A percentile compares a stretch with the other conserved stretches of the same genome.
Evolutionary conservation across 495 filamentous ascomycete species (phyloP).

Genomic region (Penicillium herquei): DNA sequence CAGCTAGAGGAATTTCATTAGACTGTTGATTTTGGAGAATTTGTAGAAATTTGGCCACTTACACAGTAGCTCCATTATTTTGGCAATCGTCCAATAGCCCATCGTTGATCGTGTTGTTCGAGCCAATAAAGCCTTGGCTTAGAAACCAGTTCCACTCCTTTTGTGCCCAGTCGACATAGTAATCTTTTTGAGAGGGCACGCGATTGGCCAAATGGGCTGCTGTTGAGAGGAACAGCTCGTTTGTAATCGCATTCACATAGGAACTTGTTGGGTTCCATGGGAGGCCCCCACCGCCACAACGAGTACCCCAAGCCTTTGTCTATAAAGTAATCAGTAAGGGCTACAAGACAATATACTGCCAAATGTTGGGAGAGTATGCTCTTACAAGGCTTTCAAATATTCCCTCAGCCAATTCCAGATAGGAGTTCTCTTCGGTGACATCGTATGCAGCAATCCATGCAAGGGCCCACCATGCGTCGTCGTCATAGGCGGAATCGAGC

Average conservation of each 20-base stretch:
- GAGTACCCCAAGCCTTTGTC: constrained; percentile 48
- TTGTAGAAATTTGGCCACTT: too few species aligned
- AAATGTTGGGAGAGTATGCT: neutral
- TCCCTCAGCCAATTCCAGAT: constrained; percentile 53
- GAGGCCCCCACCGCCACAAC: constrained; percentile 52
- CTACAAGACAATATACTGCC: neutral
- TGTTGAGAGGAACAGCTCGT: constrained; percentile 69
- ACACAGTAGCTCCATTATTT: constrained; percentile 60
- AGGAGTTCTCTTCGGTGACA: constrained; percentile 50
- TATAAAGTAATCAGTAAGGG: constrained; percentile 9
- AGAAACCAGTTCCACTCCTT: constrained; percentile 70
- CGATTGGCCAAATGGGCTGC: constrained; percentile 75
- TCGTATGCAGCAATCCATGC: constrained; percentile 67
- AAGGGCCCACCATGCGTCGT: constrained; percentile 73
- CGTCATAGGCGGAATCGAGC: constrained; percentile 67
- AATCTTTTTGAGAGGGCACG: constrained; percentile 41
- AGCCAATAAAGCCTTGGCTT: constrained; percentile 61
- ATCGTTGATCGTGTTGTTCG: constrained; percentile 67
- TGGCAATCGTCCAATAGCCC: constrained; percentile 61
- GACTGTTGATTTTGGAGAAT: too few species aligned
- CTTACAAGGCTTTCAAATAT: constrained; percentile 61
- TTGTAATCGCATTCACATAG: constrained; percentile 71
- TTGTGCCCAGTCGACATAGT: constrained; percentile 57
- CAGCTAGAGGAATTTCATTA: constrained; percentile 34
- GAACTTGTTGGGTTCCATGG: constrained; percentile 63